Base-by-base conservation (phyloP, 164 flowering plant species). In the Tinospora cordifolia region DNA sequence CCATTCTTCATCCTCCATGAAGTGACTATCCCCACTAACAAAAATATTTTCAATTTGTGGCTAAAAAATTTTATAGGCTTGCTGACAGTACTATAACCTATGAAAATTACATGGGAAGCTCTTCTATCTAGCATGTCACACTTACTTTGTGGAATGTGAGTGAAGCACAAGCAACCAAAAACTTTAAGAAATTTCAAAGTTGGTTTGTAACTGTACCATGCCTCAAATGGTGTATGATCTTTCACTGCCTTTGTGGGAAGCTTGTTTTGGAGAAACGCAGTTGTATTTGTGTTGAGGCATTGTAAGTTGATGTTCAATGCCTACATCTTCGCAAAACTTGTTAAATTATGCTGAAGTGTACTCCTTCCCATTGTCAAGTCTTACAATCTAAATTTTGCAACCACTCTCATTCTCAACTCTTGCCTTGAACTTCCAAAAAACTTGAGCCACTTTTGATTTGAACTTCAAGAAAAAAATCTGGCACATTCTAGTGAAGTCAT, bases 61-160 rank as follows among this genome's bases (percentile, higher is more conserved):
- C 13, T 0, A 24, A 8, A 41, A 8, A 41, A 25, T 49, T 40
- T 4, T 40, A 41, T 66, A 66, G 7, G 19, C 69, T 25, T 66
- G 21, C 57, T 22, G 5, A 21, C 34, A 6, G 9, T 6, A 25
- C 26, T 39, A 19, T 66, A 66, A 17, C 57, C 69, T 2, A 44
- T 19, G 40, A 69, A 59, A 0, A 69, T 59, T n/a, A 11, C 51
- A 8, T 21, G n/a, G n/a, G 1, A 58, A n/a, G n/a, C n/a, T n/a
- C n/a, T n/a, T n/a, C n/a, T 25, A 54, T 57, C 71, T 15, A 69
- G 36, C 25, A 38, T 69, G 24, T 24, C 47, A 15, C 71, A 36
- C 34, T 36, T 69, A 11, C 19, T 60, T 22, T 67, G 13, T 13
- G 69, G 59, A 1, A 67, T 49, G 26, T 47, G 59, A 26, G 22